These are phyloP conservation scores for Candida sanyaensis DNA, from an alignment of 1,139 yeast genomes.

Conservation along the genomic window DNA sequence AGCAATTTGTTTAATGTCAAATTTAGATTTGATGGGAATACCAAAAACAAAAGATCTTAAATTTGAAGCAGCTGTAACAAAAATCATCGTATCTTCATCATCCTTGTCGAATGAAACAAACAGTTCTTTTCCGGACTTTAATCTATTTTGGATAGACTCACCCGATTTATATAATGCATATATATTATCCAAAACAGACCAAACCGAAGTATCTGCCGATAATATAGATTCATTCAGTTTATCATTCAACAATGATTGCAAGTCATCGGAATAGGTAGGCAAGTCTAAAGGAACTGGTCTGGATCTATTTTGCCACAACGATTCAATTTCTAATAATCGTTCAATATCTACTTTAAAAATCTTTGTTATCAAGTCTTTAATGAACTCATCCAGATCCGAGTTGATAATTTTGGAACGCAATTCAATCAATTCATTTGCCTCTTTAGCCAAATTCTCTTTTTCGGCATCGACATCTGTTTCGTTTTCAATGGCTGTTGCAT, in stretches of 20 bases:
- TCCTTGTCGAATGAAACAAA: constrained; percentile 87
- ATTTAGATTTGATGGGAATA: constrained; percentile 74
- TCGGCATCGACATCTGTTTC: constrained; percentile 66
- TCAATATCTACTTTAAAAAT: constrained; percentile 72
- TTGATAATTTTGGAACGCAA: constrained; percentile 50
- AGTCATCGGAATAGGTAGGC: constrained; percentile 17
- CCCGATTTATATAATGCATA: constrained; percentile 58
- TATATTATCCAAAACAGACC: constrained; percentile 68
- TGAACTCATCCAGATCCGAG: constrained; percentile 30
- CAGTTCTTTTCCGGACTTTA: constrained; percentile 36
- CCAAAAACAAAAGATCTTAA: constrained; percentile 73
- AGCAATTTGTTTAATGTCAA: constrained; percentile 90
- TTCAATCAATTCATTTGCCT: constrained; percentile 73
- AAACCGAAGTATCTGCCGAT: constrained; percentile 58
- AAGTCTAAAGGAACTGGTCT: constrained; percentile 65
- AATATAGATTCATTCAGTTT: constrained; percentile 22
- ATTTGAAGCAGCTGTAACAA: constrained; percentile 88
- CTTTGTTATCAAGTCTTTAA: constrained; percentile 48
- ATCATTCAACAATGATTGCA: constrained; percentile 17
- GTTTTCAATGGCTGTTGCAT: constrained; percentile 41
- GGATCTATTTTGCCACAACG: constrained; percentile 74
- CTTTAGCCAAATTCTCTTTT: constrained; percentile 65
- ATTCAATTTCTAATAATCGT: constrained; percentile 67
- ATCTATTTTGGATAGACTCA: constrained; percentile 51
- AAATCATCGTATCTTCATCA: constrained; percentile 85